A percentile compares a stretch with the other conserved stretches of the same genome.
Conservation (phyloP, 805 yeast genomes). For the Ascoidea asiatica region DNA sequence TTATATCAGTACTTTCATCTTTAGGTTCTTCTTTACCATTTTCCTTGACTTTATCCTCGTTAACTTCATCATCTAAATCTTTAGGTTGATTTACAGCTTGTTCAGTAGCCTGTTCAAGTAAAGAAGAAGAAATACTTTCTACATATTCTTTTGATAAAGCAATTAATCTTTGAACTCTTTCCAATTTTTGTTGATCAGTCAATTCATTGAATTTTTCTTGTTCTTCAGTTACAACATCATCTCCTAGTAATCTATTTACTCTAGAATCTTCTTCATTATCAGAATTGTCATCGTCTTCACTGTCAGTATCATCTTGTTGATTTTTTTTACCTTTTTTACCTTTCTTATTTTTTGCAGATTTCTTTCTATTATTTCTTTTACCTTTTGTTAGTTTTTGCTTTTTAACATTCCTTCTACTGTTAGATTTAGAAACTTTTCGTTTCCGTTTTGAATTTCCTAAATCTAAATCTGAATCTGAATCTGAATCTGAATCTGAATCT, state of each 20-base stretch:
- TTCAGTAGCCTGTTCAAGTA: constrained; percentile 35
- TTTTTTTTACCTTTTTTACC: neutral
- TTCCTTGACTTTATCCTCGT: constrained; percentile 15
- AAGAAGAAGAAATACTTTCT: constrained; percentile 69
- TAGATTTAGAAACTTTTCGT: neutral
- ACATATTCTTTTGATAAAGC: constrained; percentile 82
- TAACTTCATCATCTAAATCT: constrained; percentile 11
- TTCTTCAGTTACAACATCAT: neutral
- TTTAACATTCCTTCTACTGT: too few relatives aligned
- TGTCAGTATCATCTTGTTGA: neutral
- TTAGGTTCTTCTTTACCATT: constrained; percentile 8
- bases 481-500: too few relatives aligned
- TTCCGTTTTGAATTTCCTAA: neutral
- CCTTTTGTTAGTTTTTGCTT: neutral
- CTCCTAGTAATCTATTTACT: neutral
- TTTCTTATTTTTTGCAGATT: neutral
- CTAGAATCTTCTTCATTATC: neutral
- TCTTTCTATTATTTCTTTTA: too few relatives aligned
- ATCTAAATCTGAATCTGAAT: too few relatives aligned
- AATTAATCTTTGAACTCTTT: constrained; percentile 60
- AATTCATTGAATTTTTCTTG: constrained; percentile 14
- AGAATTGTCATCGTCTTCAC: neutral
- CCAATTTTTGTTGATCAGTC: constrained; percentile 43
- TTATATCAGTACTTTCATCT: constrained; percentile 5
- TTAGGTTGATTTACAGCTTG: constrained; percentile 15